Evolutionary conservation across 495 filamentous ascomycete genomes (phyloP), one percentile per base, ranked within the genome.

Genomic region (Ascobolus immersus): DNA sequence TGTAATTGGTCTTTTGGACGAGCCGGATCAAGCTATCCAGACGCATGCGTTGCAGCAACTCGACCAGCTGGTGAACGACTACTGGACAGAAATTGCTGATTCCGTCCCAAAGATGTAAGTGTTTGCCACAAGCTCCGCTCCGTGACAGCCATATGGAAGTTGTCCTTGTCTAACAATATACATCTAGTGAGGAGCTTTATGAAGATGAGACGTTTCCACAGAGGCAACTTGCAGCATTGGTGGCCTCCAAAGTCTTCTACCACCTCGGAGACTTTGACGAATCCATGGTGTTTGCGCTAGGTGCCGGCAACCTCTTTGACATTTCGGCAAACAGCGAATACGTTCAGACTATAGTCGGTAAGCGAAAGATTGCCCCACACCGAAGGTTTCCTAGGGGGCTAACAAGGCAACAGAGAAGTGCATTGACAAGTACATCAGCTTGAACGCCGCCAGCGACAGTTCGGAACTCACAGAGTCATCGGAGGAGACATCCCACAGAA

Each of bases 241-340:
- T 99, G 31, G 75, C 82, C 33, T 75, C 89, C 38, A 94, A 94
- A 61, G 79, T 94, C 41, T 99, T 94, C 56, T 99, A 93, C 51
- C 84, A 99, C 50, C 69, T 99, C 29, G 77, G 89, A 56, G 89
- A 90, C 55, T 94, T 94, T 57, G 81, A 93, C 49, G 86, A 94
- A 63, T 91, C 82, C 53, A 94, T 99, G 89, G 73, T 76, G 15
- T 92, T 99, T 56, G 89, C 89, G 32, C 65, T 99, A 9, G 82
- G 79, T 21, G 84, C 89, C 13, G 89, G 89, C 23, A 82, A 92
- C 44, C 65, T 93, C 17, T 93, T 99, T 60, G 72, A 86, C 58
- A 62, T 99, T 36, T 76, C 92, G 41, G 67, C 72, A 35, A 71
- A 74, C 31, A 78, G 81, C 51, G 89, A 99, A 61, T 99, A 89